A percentile compares a stretch with the other conserved stretches of the same genome.
Conservation (phyloP, 2,329 filamentous ascomycete species). For the Cytospora leucostoma region DNA sequence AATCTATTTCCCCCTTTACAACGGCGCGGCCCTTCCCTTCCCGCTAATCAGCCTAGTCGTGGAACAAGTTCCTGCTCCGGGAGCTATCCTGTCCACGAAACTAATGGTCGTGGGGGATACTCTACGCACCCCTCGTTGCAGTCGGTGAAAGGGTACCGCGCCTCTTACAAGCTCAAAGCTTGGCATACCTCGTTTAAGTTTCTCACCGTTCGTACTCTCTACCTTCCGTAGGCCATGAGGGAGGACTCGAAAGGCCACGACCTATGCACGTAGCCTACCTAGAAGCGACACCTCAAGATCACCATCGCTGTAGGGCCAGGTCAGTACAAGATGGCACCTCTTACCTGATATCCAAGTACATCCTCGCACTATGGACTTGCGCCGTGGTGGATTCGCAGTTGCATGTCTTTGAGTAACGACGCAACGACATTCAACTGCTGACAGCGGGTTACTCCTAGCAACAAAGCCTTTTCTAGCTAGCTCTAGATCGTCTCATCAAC, state of each 20-base stretch:
- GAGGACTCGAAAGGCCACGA: too few species aligned
- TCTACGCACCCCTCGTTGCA: too few species aligned
- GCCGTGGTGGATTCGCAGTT: neutral
- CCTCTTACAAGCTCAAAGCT: too few species aligned
- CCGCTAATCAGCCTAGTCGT: conserved; percentile 6
- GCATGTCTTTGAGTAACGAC: neutral
- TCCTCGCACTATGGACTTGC: neutral
- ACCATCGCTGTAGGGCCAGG: too few species aligned
- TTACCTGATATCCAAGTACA: too few species aligned
- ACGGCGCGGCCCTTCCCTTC: conserved; percentile 25
- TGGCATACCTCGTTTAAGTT: too few species aligned
- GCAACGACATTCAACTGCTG: neutral
- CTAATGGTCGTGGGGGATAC: neutral
- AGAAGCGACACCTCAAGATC: too few species aligned
- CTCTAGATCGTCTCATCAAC: too few species aligned
- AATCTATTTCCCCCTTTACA: neutral
- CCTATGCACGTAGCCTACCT: too few species aligned
- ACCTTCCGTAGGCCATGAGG: too few species aligned
- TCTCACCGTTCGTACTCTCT: neutral
- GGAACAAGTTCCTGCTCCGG: neutral
- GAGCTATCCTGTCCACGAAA: neutral
- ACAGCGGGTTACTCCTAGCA: neutral
- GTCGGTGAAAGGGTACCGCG: too few species aligned
- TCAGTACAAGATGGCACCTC: too few species aligned
- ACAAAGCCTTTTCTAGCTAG: neutral